Evolutionary conservation across 2,329 filamentous ascomycete species (phyloP), one percentile per base, ranked within the genome.

Genomic region (Xylaria sp.): DNA sequence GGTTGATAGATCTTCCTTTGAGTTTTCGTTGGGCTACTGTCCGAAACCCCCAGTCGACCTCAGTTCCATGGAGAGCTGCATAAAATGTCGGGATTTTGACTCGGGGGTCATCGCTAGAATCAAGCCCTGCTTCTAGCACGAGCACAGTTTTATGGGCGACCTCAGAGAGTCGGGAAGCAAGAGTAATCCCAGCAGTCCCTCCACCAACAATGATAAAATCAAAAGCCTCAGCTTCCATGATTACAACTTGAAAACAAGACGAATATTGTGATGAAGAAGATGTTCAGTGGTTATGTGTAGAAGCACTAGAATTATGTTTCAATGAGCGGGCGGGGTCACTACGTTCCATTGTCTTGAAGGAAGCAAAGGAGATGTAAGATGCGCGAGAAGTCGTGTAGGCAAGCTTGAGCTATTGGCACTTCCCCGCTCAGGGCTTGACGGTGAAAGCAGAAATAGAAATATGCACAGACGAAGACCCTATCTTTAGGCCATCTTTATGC

Each of bases 131-230:
- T 49, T 72, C 70, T 8, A 72, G 39, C 7, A 72, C 68, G 23
- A 72, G 70, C 0, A 71, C 52, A 28, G 10, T 67, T 8, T 64
- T 62, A n/a, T 54, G 15, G 3, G 41, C 20, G 10, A 43, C 25
- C 51, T 72, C 68, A 0, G 70, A 67, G 15, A 72, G 62, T 10
- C 68, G 64, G 33, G 31, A 6, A 33, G 70, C 70, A n/a, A 72
- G 64, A 18, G 60, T 59, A 51, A 70, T 55, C 1, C 70, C 68
- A 6, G 68, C 70, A 13, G 70, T 72, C 8, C 70, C 70, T 5
- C 68, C 69, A 1, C 70, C 70, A 8, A 31, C 67, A 28, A 72
- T 64, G 6, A 72, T 57, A 20, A 72, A 72, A 55, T 72, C 70
- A 36, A 68, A 70, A 36, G 43, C 41, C 4, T 62, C 62, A 1